Percentiles rank a stretch among this genome's conserved stretches.
These are phyloP conservation scores for Cystofilobasidium macerans DNA, from an alignment of 768 basidiomycete genomes.

Conservation along the genomic window DNA sequence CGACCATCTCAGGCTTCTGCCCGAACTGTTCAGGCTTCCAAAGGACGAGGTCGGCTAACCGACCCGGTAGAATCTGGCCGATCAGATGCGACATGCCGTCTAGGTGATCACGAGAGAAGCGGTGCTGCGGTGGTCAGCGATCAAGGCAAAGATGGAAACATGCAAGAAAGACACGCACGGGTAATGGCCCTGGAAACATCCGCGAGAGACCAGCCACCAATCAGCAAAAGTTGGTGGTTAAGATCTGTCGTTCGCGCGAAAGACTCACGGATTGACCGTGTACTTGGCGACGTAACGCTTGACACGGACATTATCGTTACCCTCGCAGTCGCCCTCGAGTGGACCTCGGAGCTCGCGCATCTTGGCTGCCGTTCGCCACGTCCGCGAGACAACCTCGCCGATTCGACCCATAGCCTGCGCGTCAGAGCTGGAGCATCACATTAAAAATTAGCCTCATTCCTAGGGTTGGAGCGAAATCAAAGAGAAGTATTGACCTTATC, in stretches of 20 bases:
- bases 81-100: constrained; percentile 80
- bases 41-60: constrained; percentile 83
- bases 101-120: too few species aligned
- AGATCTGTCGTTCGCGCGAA: too few species aligned
- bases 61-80: constrained; percentile 69
- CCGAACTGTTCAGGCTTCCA: constrained; percentile 96
- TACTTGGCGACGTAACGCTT: constrained; percentile 75
- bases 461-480: neutral
- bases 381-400: constrained; percentile 80
- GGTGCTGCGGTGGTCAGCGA: too few species aligned
- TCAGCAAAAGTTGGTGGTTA: neutral
- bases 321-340: constrained; percentile 61
- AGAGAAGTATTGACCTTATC: constrained; percentile 8
- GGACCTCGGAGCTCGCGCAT: constrained; percentile 72
- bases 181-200: constrained; percentile 61
- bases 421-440: constrained; percentile 52
- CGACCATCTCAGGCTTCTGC: constrained; percentile 78
- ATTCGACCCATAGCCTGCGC: constrained; percentile 95
- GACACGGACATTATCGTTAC: constrained; percentile 74
- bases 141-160: too few species aligned
- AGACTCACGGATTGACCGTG: constrained; percentile 85
- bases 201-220: neutral
- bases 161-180: too few species aligned
- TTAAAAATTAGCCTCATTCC: neutral
- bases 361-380: constrained; percentile 96